Base-by-base conservation (phyloP, 164 flowering plant species). In the Annona cherimola region DNA sequence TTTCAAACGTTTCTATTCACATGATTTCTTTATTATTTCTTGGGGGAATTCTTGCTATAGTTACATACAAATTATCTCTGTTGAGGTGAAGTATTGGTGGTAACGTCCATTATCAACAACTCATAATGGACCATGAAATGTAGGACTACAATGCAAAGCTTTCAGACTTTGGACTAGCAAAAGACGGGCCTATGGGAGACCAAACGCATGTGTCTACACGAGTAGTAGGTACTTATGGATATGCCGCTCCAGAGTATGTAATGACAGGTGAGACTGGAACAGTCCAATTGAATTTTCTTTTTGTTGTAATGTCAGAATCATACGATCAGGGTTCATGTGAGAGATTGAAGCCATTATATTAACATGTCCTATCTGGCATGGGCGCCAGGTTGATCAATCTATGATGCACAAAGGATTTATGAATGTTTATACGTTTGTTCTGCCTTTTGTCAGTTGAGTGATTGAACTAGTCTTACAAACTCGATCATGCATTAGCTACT, bases 161-260 rank as follows among this genome's bases (percentile, higher is more conserved):
- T 73, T 94, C 98, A 39, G 97, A 94, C 74, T 94, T 94, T 81
- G 98, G 98, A 45, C 93, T 94, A 65, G 98, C 98, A 57, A 94
- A 90, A 80, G 97, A 92, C 69, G 97, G 96, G 44, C 97, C 98
- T 7, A 92, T 88, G 90, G 98, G 98, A 74, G 97, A 92, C 78
- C 98, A 94, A 72, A 94, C 97, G 26, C 98, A 94, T 79, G 98
- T 94, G 46, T 92, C 97, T 54, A 94, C 98, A 54, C 86, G 98
- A 45, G 97, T 94, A 26, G 86, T 94, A 94, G 98, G 98, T 44
- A 94, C 98, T 42, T 92, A 92, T 74, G 98, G 97, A 60, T 94
- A 94, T 88, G 97, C 97, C 64, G 97, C 98, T 71, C 97, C 98
- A 3, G 98, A 94, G 67, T 94, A 94, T 72, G 88, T 94, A 66